A percentile compares a stretch with the other conserved stretches of the same genome.
phyloP scores from a whole-genome alignment of 164 flowering plant genomes.

The Santalum album region DNA sequence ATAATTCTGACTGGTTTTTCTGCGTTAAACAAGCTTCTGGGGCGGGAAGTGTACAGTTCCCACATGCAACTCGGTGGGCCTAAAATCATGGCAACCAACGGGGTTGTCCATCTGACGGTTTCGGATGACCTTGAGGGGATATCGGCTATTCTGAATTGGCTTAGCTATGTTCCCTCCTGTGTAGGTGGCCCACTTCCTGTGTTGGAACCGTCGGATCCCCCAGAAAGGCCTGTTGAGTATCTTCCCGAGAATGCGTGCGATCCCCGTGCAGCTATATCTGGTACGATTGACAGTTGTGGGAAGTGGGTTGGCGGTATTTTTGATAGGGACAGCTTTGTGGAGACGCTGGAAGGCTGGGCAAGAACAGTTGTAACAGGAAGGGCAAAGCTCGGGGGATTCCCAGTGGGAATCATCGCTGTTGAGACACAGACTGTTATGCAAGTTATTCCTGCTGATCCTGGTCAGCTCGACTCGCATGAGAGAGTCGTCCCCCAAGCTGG shows the following conservation, averaged over 20 bases:
- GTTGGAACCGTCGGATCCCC: slow-evolving; percentile 56
- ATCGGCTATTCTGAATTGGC: slow-evolving; percentile 86
- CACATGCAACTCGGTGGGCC: slow-evolving; percentile 99
- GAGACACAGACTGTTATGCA: slow-evolving; percentile 99
- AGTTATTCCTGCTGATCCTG: slow-evolving; percentile 98
- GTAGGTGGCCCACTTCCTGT: slow-evolving; percentile 85
- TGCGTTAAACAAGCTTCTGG: slow-evolving; percentile 91
- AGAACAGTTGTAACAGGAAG: slow-evolving; percentile 98
- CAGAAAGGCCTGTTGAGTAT: slow-evolving; percentile 76
- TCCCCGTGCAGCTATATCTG: slow-evolving; percentile 94
- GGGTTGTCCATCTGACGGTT: slow-evolving; percentile 94
- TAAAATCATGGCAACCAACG: slow-evolving; percentile 97
- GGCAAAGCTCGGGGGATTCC: slow-evolving; percentile 97
- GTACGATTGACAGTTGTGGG: slow-evolving; percentile 42
- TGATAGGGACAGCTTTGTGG: slow-evolving; percentile 85
- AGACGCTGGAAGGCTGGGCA: slow-evolving; percentile 98
- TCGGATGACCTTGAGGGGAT: slow-evolving; percentile 97
- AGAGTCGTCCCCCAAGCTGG: slow-evolving; percentile 98
- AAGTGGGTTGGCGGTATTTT: slow-evolving; percentile 94
- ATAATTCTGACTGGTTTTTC: slow-evolving; percentile 97
- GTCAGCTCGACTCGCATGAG: slow-evolving; percentile 97
- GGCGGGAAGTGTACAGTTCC: slow-evolving; percentile 97
- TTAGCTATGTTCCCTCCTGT: slow-evolving; percentile 76
- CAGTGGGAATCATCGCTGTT: slow-evolving; percentile 92
- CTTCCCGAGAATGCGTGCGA: slow-evolving; percentile 87